Conservation (phyloP, 345 rosid species). For the Noccaea bulbosa region DNA sequence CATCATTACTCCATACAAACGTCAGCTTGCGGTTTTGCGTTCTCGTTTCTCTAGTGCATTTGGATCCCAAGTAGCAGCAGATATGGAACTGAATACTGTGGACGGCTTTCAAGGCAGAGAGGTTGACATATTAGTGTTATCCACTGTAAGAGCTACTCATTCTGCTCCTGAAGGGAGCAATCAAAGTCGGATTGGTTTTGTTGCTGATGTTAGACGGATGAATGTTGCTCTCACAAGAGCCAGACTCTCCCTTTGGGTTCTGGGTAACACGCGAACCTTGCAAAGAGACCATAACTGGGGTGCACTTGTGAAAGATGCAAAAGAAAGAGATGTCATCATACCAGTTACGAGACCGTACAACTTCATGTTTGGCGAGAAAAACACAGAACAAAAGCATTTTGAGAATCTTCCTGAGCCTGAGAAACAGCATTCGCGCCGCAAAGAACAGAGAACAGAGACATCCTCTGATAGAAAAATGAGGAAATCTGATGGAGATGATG, state of each 20-base stretch:
- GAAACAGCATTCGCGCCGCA: conserved; percentile 34
- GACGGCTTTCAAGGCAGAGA: conserved; percentile 99
- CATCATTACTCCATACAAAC: conserved; percentile 85
- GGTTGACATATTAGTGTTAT: conserved; percentile 85
- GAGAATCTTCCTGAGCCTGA: conserved; percentile 38
- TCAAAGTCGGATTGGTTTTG: conserved; percentile 84
- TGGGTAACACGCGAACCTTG: conserved; percentile 84
- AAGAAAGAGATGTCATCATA: conserved; percentile 69
- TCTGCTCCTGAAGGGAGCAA: conserved; percentile 43
- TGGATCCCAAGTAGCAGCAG: conserved; percentile 72
- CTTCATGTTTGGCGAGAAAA: conserved; percentile 49
- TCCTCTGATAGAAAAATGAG: conserved; percentile 36
- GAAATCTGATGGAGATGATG: conserved; percentile 37
- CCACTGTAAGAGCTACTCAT: conserved; percentile 88
- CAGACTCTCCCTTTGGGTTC: conserved; percentile 87
- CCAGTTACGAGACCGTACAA: conserved; percentile 65
- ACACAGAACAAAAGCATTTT: conserved; percentile 31
- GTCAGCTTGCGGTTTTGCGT: conserved; percentile 79
- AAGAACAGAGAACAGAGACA: conserved; percentile 41
- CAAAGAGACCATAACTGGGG: conserved; percentile 76
- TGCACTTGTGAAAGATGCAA: conserved; percentile 85
- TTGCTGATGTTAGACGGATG: conserved; percentile 93
- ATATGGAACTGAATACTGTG: conserved; percentile 92
- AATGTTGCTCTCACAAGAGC: conserved; percentile 98
- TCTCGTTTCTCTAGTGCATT: conserved; percentile 71